Evolutionary conservation across 192 early-diverging fungal species (phyloP).

Genomic region (Phlyctochytrium bullatum): DNA sequence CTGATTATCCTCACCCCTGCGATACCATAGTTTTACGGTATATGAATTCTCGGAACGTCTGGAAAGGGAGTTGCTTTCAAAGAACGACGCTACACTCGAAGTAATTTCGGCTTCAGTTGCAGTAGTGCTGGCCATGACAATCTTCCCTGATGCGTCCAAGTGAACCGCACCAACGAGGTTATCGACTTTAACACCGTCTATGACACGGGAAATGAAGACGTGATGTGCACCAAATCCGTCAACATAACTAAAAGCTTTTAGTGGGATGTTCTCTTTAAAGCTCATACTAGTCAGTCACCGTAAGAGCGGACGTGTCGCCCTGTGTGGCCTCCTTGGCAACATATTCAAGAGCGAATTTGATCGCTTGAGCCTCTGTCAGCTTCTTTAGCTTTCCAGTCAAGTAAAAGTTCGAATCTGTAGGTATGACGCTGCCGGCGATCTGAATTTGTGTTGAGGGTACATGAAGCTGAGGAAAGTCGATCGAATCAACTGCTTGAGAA

Average conservation of each 20-base stretch:
- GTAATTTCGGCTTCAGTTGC: too few species aligned
- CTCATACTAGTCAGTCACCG: not conserved
- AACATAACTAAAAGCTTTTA: not conserved
- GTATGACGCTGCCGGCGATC: too few species aligned
- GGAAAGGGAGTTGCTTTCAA: too few species aligned
- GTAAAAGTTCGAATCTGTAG: too few species aligned
- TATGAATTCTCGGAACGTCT: too few species aligned
- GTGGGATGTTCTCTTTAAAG: not conserved
- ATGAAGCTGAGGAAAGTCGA: too few species aligned
- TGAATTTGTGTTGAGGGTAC: too few species aligned
- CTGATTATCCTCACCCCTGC: too few species aligned
- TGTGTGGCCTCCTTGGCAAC: not conserved
- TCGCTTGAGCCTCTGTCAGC: not conserved
- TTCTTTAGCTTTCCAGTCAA: too few species aligned
- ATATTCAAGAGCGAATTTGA: not conserved
- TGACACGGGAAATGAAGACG: not conserved
- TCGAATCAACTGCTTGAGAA: too few species aligned
- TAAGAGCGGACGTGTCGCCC: not conserved
- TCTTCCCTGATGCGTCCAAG: not conserved
- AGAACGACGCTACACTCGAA: too few species aligned
- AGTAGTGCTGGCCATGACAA: not conserved
- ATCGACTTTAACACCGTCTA: not conserved
- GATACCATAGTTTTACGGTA: too few species aligned
- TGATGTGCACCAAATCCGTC: not conserved
- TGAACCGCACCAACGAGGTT: slow-evolving; percentile 2